Evolutionary conservation across 805 yeast genomes (phyloP), one percentile per base, ranked within the genome.

Genomic region (Hemisphaericaspora nanyangensis): DNA sequence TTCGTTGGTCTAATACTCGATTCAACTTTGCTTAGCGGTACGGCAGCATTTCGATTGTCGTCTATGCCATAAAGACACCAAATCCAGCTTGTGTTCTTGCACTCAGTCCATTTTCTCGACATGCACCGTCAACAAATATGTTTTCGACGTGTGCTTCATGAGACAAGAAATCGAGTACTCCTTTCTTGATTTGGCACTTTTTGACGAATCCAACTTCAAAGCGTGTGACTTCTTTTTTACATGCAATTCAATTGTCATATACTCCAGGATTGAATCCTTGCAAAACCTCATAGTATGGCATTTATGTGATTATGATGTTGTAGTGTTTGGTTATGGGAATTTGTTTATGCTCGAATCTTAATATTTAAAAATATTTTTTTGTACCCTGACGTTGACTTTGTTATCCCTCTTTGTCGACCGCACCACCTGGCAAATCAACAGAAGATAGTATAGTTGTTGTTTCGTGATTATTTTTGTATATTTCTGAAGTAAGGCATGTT

Each of bases 111-210:
- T 83, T 82, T 4, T 76, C 72, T 7, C 80, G 61, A 0, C 81
- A 68, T 0, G 95, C 85, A 0, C 96, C 97, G 58, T 89, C 97
- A 16, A 87, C 81, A 51, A 76, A 89, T 0, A 87, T 65, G 5
- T 34, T 34, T 22, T 38, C 36, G 11, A 30, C 18, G 7, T 17
- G 6, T 13, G 31, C 6, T 18, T 18, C 11, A 8, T 17, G 7
- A 13, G 33, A 56, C 16, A 66, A 54, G 55, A 70, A 80, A 0
- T 54, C 58, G 17, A 52, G 40, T 0, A 95, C 95, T 19, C 70
- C 84, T 0, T 48, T 47, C 1, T 18, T 38, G 1, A 75, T 57
- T 7, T 52, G 46, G 52, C 85, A 85, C 47, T 74, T 73, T 56
- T 81, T 83, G 59, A 54, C 81, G 11, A 55, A 50, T 5, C 88